phyloP scores from a whole-genome alignment of 1,284 basidiomycete genomes.

The Fomitiporia mediterranea region DNA sequence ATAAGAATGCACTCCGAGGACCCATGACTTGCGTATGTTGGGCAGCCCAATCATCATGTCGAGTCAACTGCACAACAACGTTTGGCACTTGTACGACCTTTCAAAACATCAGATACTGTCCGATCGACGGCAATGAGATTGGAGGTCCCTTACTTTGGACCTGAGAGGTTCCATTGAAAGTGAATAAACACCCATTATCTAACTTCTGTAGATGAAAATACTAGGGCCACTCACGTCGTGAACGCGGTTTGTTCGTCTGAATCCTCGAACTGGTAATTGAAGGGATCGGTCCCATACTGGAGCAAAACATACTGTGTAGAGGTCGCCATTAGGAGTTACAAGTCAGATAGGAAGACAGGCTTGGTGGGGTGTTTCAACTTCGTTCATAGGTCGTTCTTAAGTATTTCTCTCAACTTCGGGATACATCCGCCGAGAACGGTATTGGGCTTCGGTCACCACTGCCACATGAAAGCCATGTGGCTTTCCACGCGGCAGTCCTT shows the following conservation, averaged over 20 bases:
- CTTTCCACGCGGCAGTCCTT: slow-evolving; percentile 10
- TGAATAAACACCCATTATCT: slow-evolving; percentile 25
- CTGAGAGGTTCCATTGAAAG: background rate
- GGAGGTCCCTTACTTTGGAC: background rate
- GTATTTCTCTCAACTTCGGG: slow-evolving; percentile 3
- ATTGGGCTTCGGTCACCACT: slow-evolving; percentile 4
- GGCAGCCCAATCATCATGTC: slow-evolving; percentile 59
- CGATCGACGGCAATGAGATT: background rate
- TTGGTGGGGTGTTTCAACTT: background rate
- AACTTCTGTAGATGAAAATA: slow-evolving; percentile 33
- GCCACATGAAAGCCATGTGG: slow-evolving; percentile 15
- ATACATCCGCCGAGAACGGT: background rate
- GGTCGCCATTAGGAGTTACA: slow-evolving; percentile 30
- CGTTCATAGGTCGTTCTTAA: background rate
- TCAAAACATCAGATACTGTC: background rate
- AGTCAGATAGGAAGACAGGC: background rate
- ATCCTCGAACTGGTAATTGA: slow-evolving; percentile 57
- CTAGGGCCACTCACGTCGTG: slow-evolving; percentile 47
- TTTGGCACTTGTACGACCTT: slow-evolving; percentile 41
- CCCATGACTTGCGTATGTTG: slow-evolving; percentile 65
- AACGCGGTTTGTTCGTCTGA: slow-evolving; percentile 57
- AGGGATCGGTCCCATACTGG: slow-evolving; percentile 60
- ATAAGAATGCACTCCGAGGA: slow-evolving; percentile 63
- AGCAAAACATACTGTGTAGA: slow-evolving; percentile 44
- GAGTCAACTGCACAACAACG: slow-evolving; percentile 53